A percentile compares a stretch with the other conserved stretches of the same genome.
Conservation (phyloP, 495 filamentous ascomycete species). For the Penicillium egyptiacum region DNA sequence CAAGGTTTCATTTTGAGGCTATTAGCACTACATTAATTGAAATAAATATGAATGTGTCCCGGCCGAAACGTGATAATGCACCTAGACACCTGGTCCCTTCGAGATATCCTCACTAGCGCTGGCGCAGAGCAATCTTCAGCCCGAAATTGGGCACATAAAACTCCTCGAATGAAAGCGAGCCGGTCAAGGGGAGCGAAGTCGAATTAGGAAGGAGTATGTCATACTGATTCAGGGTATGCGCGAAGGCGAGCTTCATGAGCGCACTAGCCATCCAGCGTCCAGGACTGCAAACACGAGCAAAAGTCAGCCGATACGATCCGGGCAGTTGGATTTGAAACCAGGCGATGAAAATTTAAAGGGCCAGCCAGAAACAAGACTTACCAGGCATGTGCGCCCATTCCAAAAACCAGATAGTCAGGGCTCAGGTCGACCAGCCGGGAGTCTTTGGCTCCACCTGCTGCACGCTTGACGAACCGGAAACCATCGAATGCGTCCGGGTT, state of each 20-base stretch:
- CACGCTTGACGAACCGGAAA: slow-evolving; percentile 29
- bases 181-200: slow-evolving; percentile 8
- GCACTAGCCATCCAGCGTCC: slow-evolving; percentile 57
- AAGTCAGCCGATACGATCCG: slow-evolving; percentile 17
- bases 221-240: slow-evolving; percentile 47
- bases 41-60: background rate
- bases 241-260: slow-evolving; percentile 55
- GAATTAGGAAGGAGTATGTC: slow-evolving; percentile 39
- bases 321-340: slow-evolving; percentile 21
- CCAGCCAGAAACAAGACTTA: slow-evolving; percentile 9
- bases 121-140: slow-evolving; percentile 21
- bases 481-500: slow-evolving; percentile 31
- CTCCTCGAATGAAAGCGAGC: slow-evolving; percentile 30
- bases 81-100: background rate
- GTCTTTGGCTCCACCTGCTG: slow-evolving; percentile 17
- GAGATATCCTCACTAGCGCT: background rate
- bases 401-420: slow-evolving; percentile 31
- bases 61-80: background rate
- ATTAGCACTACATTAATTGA: background rate
- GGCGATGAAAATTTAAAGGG: slow-evolving; percentile 1
- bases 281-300: slow-evolving; percentile 35
- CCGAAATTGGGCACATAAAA: slow-evolving; percentile 31
- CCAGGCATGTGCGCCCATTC: slow-evolving; percentile 32
- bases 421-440: slow-evolving; percentile 25
- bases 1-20: background rate